Conservation (phyloP, 2,329 filamentous ascomycete genomes). For the Claviceps africana region DNA sequence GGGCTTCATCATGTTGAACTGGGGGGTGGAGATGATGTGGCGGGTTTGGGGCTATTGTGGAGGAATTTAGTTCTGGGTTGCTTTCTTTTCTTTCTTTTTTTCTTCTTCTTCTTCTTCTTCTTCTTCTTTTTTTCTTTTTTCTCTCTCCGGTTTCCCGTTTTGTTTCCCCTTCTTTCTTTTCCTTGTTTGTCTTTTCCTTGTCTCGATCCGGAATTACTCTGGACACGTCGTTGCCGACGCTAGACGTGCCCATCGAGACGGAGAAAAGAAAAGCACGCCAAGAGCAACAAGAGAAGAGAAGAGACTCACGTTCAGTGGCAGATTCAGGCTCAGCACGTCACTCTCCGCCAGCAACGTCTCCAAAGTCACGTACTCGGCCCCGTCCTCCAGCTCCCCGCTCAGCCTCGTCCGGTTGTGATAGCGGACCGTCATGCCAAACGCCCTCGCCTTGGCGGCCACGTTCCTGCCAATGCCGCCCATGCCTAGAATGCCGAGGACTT, state of each 20-base stretch:
- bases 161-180: too few species aligned
- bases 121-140: background rate
- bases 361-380: conserved; percentile 56
- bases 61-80: too few species aligned
- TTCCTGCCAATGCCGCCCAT: conserved; percentile 80
- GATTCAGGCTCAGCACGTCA: conserved; percentile 67
- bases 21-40: conserved; percentile 57
- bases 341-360: conserved; percentile 55
- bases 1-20: conserved; percentile 66
- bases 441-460: conserved; percentile 57
- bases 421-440: conserved; percentile 60
- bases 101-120: background rate
- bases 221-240: too few species aligned
- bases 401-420: conserved; percentile 61
- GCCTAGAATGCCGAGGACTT: conserved; percentile 65
- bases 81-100: background rate
- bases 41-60: conserved; percentile 42
- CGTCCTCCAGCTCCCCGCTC: conserved; percentile 37
- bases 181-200: too few species aligned
- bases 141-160: too few species aligned
- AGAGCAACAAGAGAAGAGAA: background rate
- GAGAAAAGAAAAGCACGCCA: background rate
- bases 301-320: conserved; percentile 62
- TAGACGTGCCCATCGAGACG: background rate
- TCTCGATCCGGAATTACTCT: too few species aligned